phyloP scores from a whole-genome alignment of 2,329 filamentous ascomycete genomes.

The Colletotrichum sp. region DNA sequence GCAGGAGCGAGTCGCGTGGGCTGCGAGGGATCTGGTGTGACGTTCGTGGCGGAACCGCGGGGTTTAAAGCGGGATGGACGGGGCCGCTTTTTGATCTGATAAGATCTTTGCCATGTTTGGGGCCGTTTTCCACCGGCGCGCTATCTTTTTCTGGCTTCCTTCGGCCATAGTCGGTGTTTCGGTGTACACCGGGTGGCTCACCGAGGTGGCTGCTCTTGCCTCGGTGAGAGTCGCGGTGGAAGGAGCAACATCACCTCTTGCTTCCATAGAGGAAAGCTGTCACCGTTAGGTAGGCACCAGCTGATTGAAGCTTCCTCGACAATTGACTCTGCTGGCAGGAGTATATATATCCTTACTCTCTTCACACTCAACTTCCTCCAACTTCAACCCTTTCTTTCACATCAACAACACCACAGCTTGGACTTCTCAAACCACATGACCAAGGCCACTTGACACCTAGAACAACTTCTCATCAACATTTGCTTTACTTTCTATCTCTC shows the following conservation, averaged over 20 bases:
- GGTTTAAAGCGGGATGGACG: slow-evolving; percentile 9
- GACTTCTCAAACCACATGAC: background rate
- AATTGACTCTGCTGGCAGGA: accelerated
- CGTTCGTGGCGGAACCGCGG: background rate
- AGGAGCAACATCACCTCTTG: background rate
- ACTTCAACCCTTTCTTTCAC: background rate
- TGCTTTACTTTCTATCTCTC: no score
- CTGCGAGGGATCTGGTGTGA: background rate
- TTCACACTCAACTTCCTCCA: background rate
- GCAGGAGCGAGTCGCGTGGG: background rate
- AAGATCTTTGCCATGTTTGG: background rate
- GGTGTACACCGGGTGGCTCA: background rate
- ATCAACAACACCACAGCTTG: background rate
- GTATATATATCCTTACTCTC: background rate
- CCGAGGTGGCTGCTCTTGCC: background rate
- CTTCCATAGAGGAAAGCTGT: no score
- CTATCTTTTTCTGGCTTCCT: background rate
- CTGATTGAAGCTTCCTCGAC: background rate
- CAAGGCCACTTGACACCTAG: no score
- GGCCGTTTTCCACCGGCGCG: background rate
- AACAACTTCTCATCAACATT: no score
- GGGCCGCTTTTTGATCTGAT: slow-evolving; percentile 2
- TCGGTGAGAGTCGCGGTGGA: background rate
- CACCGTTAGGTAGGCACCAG: no score
- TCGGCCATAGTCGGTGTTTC: background rate